Evolutionary conservation across 1,284 basidiomycete species (phyloP).

Genomic region (Puccinia novopanici): DNA sequence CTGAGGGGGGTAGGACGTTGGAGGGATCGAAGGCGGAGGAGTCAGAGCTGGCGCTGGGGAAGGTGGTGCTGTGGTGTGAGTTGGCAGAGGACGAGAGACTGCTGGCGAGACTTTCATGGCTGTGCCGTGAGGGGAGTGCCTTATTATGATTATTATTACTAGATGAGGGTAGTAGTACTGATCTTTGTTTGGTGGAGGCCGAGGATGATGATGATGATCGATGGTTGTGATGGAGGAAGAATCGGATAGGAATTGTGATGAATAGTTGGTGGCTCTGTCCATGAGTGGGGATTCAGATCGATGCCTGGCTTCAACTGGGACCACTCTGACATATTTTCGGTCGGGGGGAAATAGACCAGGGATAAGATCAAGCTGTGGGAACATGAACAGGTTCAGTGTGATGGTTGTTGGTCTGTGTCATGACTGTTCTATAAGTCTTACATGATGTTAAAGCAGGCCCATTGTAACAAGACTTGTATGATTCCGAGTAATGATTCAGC

Average conservation of each 20-base stretch:
- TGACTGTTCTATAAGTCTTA: slow-evolving; percentile 65
- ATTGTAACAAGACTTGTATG: slow-evolving; percentile 79
- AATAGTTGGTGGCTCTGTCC: slow-evolving; percentile 38
- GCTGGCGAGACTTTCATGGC: too few relatives aligned
- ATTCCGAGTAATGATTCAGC: slow-evolving; percentile 80
- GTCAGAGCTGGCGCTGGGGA: slow-evolving; percentile 21
- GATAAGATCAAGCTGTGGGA: slow-evolving; percentile 75
- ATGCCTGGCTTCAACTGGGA: slow-evolving; percentile 31
- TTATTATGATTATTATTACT: too few relatives aligned
- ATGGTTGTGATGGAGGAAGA: slow-evolving; percentile 36
- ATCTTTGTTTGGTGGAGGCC: not conserved
- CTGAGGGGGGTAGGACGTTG: slow-evolving; percentile 46
- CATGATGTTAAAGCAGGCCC: slow-evolving; percentile 83
- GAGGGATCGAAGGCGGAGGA: slow-evolving; percentile 48
- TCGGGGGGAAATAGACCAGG: slow-evolving; percentile 71
- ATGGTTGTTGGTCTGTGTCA: slow-evolving; percentile 31
- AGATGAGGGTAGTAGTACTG: too few relatives aligned
- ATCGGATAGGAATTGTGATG: slow-evolving; percentile 46
- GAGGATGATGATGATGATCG: not conserved
- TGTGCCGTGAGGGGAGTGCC: too few relatives aligned
- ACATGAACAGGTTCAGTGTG: slow-evolving; percentile 31
- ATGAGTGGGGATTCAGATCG: slow-evolving; percentile 18
- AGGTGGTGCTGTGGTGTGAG: slow-evolving; percentile 7
- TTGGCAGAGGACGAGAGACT: slow-evolving; percentile 4
- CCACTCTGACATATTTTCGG: slow-evolving; percentile 40